Conservation (phyloP, 805 yeast genomes). For the Cyberlindnera suaveolens region DNA sequence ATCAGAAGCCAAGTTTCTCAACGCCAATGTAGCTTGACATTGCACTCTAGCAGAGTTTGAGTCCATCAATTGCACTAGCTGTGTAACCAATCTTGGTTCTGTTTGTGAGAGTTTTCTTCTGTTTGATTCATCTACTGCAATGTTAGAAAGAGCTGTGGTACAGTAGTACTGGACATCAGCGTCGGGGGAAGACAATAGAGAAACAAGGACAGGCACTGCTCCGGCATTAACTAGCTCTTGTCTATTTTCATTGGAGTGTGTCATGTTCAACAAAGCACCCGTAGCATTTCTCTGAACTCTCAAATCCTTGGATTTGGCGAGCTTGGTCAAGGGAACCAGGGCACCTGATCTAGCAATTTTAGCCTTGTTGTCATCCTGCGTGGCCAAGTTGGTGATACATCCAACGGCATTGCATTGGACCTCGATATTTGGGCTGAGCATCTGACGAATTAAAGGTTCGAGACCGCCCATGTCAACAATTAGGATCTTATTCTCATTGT, state of each 20-base stretch:
- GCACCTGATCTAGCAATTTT: slow-evolving; percentile 97
- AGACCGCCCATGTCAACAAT: slow-evolving; percentile 98
- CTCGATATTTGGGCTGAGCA: slow-evolving; percentile 95
- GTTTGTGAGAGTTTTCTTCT: slow-evolving; percentile 84
- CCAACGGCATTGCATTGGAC: slow-evolving; percentile 99
- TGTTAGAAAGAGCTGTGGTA: slow-evolving; percentile 93
- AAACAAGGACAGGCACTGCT: slow-evolving; percentile 93
- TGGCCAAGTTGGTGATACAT: slow-evolving; percentile 94
- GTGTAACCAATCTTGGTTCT: slow-evolving; percentile 86
- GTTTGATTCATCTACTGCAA: slow-evolving; percentile 93
- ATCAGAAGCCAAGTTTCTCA: slow-evolving; percentile 93
- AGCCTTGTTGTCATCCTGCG: slow-evolving; percentile 94
- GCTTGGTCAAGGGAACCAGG: slow-evolving; percentile 83
- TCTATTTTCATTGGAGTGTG: slow-evolving; percentile 94
- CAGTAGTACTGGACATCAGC: slow-evolving; percentile 98
- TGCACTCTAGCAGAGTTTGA: slow-evolving; percentile 91
- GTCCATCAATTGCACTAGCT: slow-evolving; percentile 86
- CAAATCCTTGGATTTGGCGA: slow-evolving; percentile 90
- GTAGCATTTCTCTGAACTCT: slow-evolving; percentile 98
- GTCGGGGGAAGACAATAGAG: slow-evolving; percentile 77
- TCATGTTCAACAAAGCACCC: slow-evolving; percentile 96
- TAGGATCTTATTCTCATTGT: slow-evolving; percentile 85
- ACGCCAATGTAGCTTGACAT: slow-evolving; percentile 96
- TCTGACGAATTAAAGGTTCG: slow-evolving; percentile 92
- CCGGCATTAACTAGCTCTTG: slow-evolving; percentile 96